phyloP scores from a whole-genome alignment of 805 yeast species.

The Metschnikowia cerradonensis region DNA sequence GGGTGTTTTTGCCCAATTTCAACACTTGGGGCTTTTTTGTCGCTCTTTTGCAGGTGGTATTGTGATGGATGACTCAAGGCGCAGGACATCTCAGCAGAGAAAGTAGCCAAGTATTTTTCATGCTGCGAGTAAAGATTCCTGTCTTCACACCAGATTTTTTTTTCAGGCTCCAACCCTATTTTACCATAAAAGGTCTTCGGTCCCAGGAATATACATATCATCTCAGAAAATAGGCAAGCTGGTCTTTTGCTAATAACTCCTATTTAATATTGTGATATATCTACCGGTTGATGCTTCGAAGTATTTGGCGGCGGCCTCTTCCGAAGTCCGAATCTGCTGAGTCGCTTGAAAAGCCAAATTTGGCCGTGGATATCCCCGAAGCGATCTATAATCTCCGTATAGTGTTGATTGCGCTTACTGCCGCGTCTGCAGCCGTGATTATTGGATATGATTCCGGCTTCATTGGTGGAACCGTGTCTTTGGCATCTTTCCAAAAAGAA shows the following conservation, averaged over 20 bases:
- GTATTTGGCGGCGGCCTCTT: conserved; percentile 1
- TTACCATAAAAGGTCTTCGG: neutral
- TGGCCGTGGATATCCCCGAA: conserved; percentile 27
- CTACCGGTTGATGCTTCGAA: neutral
- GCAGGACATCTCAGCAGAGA: neutral
- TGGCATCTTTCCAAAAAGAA: conserved; percentile 41
- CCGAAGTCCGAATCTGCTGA: neutral
- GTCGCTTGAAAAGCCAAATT: neutral
- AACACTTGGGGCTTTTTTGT: neutral
- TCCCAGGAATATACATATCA: too few relatives aligned
- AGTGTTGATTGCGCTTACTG: conserved; percentile 40
- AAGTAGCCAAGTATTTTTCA: neutral
- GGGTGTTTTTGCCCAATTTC: too few relatives aligned
- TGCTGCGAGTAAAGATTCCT: neutral
- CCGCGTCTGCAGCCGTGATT: conserved; percentile 47
- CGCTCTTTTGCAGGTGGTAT: neutral
- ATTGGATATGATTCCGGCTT: conserved; percentile 57
- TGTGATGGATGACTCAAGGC: neutral
- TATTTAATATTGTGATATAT: neutral
- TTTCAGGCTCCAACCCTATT: neutral
- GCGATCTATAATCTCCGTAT: conserved; percentile 44
- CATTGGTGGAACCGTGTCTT: conserved; percentile 50
- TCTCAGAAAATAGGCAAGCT: neutral
- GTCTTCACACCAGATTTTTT: too few relatives aligned
- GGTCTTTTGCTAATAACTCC: neutral